Evolutionary conservation across 2,329 filamentous ascomycete species (phyloP).

Genomic region (Onygenales sp.): DNA sequence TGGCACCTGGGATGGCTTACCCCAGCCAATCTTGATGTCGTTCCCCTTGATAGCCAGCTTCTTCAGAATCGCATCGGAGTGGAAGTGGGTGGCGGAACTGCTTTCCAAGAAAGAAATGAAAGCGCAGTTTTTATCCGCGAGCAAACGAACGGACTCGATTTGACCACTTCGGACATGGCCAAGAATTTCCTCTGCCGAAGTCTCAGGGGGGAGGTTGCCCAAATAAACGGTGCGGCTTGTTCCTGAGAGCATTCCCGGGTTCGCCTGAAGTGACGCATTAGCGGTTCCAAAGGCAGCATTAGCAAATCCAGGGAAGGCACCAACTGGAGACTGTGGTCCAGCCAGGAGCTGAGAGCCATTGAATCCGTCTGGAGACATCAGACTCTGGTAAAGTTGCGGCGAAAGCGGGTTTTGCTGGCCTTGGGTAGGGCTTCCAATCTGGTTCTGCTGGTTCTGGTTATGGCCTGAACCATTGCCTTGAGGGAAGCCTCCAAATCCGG

Average conservation of each 20-base stretch:
- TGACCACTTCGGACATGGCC: conserved; percentile 94
- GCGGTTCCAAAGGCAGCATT: conserved; percentile 52
- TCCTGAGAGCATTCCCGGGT: conserved; percentile 71
- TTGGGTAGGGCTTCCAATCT: conserved; percentile 65
- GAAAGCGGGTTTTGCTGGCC: conserved; percentile 58
- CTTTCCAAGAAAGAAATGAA: conserved; percentile 99
- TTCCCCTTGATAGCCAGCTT: conserved; percentile 97
- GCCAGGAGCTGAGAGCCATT: conserved; percentile 71
- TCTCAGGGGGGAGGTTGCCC: conserved; percentile 97
- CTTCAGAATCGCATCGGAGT: conserved; percentile 99
- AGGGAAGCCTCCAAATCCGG: conserved; percentile 70
- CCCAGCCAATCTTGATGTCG: conserved; percentile 99
- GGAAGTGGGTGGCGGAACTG: conserved; percentile 96
- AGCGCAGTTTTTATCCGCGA: conserved; percentile 98
- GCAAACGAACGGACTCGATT: conserved; percentile 94
- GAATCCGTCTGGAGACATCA: conserved; percentile 78
- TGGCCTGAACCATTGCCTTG: conserved; percentile 45
- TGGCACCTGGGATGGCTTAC: conserved; percentile 94
- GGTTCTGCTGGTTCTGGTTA: conserved; percentile 49
- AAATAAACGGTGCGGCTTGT: conserved; percentile 96
- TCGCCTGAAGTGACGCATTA: conserved; percentile 65
- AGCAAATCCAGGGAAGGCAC: conserved; percentile 57
- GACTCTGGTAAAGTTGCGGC: conserved; percentile 70
- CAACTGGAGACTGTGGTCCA: conserved; percentile 76
- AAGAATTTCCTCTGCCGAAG: conserved; percentile 89